phyloP scores from a whole-genome alignment of 352 stramenopile species.

The Phytophthora aleatoria region DNA sequence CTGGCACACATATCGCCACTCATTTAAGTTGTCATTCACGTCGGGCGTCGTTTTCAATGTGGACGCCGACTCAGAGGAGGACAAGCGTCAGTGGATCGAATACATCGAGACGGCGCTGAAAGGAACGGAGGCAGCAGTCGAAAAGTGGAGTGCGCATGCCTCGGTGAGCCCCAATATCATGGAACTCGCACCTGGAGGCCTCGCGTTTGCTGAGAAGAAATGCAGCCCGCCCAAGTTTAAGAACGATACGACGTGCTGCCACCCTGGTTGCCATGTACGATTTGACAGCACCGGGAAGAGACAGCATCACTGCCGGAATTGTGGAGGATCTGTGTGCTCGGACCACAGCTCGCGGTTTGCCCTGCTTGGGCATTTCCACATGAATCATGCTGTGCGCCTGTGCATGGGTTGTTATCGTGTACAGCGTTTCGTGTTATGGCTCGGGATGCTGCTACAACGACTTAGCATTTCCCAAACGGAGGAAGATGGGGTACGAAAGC shows the following conservation, averaged over 20 bases:
- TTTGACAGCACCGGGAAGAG: constrained; percentile 80
- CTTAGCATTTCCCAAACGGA: constrained; percentile 52
- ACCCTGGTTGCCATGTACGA: constrained; percentile 64
- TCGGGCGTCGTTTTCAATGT: constrained; percentile 79
- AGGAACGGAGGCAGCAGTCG: constrained; percentile 37
- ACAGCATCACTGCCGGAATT: constrained; percentile 87
- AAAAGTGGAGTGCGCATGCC: constrained; percentile 46
- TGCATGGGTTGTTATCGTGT: constrained; percentile 80
- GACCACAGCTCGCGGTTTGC: constrained; percentile 81
- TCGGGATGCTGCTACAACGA: constrained; percentile 72
- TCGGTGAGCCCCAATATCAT: constrained; percentile 46
- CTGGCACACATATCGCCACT: constrained; percentile 82
- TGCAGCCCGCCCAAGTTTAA: constrained; percentile 74
- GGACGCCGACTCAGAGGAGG: constrained; percentile 79
- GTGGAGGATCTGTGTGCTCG: constrained; percentile 76
- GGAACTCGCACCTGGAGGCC: constrained; percentile 55
- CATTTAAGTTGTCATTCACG: constrained; percentile 85
- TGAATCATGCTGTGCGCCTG: constrained; percentile 65
- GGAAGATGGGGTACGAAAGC: constrained; percentile 40
- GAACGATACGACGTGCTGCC: constrained; percentile 57
- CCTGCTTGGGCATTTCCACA: constrained; percentile 63
- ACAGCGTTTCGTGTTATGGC: constrained; percentile 67
- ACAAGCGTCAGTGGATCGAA: constrained; percentile 79
- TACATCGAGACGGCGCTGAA: constrained; percentile 74
- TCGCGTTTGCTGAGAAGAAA: constrained; percentile 73